These are phyloP conservation scores for Wickerhamia fluorescens DNA, from an alignment of 805 yeast genomes.

Conservation along the genomic window DNA sequence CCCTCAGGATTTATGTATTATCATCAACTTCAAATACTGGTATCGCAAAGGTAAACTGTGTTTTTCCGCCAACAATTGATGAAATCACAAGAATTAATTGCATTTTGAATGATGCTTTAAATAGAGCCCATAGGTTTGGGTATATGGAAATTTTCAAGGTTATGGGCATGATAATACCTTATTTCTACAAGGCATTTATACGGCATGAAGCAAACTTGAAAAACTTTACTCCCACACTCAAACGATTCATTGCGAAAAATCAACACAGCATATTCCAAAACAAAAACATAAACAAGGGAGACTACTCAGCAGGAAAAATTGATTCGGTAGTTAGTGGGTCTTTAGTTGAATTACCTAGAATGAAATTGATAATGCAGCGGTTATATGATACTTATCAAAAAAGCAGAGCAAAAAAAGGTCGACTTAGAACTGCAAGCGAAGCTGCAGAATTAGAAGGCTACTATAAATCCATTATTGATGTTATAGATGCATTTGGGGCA, in stretches of 20 bases:
- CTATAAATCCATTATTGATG: constrained; percentile 47
- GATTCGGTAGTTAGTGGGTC: constrained; percentile 56
- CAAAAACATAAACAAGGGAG: constrained; percentile 20
- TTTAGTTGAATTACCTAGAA: constrained; percentile 55
- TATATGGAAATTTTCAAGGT: constrained; percentile 72
- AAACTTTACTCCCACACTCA: constrained; percentile 49
- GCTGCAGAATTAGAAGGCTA: constrained; percentile 23
- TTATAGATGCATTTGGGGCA: constrained; percentile 70
- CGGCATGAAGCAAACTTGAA: constrained; percentile 90
- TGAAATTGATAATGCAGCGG: constrained; percentile 63
- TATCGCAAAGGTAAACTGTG: constrained; percentile 59
- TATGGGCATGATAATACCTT: constrained; percentile 76
- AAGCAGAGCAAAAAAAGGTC: constrained; percentile 31
- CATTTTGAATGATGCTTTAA: constrained; percentile 68
- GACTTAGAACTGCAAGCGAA: constrained; percentile 11
- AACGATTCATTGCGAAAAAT: constrained; percentile 29
- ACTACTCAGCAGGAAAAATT: constrained; percentile 22
- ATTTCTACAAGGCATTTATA: constrained; percentile 87
- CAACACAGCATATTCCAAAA: constrained; percentile 22
- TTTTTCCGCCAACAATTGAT: constrained; percentile 93
- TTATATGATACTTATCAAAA: constrained; percentile 39
- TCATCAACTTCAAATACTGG: constrained; percentile 48
- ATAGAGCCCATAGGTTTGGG: constrained; percentile 61
- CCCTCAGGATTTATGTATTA: constrained; percentile 64
- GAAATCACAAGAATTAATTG: constrained; percentile 89